Conservation (phyloP, 2,329 filamentous ascomycete genomes). For the Fusarium penzigii region DNA sequence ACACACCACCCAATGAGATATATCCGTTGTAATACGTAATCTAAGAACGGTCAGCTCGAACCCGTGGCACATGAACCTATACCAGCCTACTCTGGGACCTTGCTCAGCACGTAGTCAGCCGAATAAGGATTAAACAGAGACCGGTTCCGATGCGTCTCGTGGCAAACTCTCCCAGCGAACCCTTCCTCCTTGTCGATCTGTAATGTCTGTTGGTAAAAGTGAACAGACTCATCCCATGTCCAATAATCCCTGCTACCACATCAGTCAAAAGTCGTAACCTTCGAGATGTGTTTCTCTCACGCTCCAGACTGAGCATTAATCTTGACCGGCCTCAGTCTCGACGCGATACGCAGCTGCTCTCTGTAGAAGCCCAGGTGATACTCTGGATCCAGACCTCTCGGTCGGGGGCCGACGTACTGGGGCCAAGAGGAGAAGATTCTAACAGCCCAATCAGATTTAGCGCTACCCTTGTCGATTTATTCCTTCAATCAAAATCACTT, state of each 20-base stretch:
- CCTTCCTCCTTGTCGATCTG: slow-evolving; percentile 33
- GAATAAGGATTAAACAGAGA: slow-evolving; percentile 35
- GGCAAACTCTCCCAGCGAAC: slow-evolving; percentile 29
- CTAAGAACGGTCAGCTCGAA: slow-evolving; percentile 5
- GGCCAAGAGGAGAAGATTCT: neutral
- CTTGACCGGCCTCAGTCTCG: slow-evolving; percentile 1
- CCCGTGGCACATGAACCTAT: neutral
- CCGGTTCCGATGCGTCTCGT: slow-evolving; percentile 37
- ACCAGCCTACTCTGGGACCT: slow-evolving; percentile 31
- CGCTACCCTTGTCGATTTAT: no score
- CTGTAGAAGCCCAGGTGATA: slow-evolving; percentile 3
- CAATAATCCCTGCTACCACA: slow-evolving; percentile 30
- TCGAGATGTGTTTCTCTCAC: neutral
- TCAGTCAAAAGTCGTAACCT: neutral
- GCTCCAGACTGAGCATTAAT: slow-evolving; percentile 12
- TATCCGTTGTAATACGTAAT: slow-evolving; percentile 26
- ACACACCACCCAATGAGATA: slow-evolving; percentile 29
- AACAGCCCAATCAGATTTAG: neutral
- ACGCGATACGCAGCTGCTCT: slow-evolving; percentile 5
- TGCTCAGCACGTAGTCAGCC: slow-evolving; percentile 28
- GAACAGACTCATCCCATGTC: slow-evolving; percentile 33
- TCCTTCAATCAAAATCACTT: no score
- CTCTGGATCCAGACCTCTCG: neutral
- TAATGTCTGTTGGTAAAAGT: slow-evolving; percentile 34
- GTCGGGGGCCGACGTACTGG: neutral